Conservation (phyloP, 2,329 filamentous ascomycete species). For the Diplodia sapinea region DNA sequence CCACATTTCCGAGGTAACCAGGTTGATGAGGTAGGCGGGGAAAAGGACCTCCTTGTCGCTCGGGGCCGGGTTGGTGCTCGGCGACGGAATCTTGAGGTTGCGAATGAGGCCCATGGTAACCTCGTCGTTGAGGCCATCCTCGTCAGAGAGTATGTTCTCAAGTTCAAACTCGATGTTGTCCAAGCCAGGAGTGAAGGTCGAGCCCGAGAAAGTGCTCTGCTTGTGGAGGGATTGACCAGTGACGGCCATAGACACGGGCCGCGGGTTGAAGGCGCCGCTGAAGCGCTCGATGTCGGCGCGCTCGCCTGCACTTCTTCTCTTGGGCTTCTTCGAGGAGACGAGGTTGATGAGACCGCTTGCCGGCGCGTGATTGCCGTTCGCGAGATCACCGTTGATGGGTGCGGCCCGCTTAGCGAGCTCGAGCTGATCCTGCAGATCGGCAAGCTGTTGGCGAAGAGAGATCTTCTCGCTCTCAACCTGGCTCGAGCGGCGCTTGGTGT, state of each 20-base stretch:
- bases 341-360: constrained; percentile 89
- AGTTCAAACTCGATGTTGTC: constrained; percentile 96
- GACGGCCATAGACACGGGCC: constrained; percentile 95
- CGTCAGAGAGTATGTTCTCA: constrained; percentile 89
- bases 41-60: constrained; percentile 99
- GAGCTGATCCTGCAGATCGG: constrained; percentile 89
- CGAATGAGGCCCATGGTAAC: constrained; percentile 94
- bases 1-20: constrained; percentile 99
- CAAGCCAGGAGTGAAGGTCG: constrained; percentile 77
- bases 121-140: constrained; percentile 95
- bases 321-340: constrained; percentile 95
- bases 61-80: constrained; percentile 83
- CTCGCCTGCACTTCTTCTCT: constrained; percentile 87
- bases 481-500: constrained; percentile 74
- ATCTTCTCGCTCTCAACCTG: constrained; percentile 84
- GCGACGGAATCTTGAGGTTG: constrained; percentile 93
- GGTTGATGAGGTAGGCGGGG: constrained; percentile 97
- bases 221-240: constrained; percentile 64
- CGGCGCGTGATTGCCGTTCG: constrained; percentile 65
- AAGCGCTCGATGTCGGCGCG: constrained; percentile 88
- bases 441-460: constrained; percentile 83
- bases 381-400: constrained; percentile 71
- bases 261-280: constrained; percentile 89
- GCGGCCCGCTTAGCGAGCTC: constrained; percentile 81
- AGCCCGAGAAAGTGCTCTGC: constrained; percentile 70